These are phyloP conservation scores for Plectosphaerella cucumerina DNA, from an alignment of 2,329 filamentous ascomycete genomes.

Conservation along the genomic window DNA sequence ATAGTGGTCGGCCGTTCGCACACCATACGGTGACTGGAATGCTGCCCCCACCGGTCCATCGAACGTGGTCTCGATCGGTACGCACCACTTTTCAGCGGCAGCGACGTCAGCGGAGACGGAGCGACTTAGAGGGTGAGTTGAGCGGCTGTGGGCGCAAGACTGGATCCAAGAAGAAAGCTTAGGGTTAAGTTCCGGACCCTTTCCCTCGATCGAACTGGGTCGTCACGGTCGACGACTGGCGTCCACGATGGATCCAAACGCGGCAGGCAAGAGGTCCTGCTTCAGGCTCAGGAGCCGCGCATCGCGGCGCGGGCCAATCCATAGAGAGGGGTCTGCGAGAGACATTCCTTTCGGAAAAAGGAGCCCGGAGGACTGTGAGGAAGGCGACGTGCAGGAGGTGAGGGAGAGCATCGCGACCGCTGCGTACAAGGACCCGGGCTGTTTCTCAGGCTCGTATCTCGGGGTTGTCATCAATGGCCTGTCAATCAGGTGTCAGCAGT, in stretches of 20 bases:
- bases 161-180: slow-evolving; percentile 67
- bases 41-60: slow-evolving; percentile 47
- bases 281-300: slow-evolving; percentile 61
- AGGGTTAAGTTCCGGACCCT: slow-evolving; percentile 95
- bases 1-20: slow-evolving; percentile 62
- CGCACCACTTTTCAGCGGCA: slow-evolving; percentile 49
- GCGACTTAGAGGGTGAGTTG: slow-evolving; percentile 61
- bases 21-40: slow-evolving; percentile 54
- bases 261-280: slow-evolving; percentile 46
- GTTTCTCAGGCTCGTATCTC: slow-evolving; percentile 24
- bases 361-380: slow-evolving; percentile 74
- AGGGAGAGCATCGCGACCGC: slow-evolving; percentile 39
- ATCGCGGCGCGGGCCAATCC: slow-evolving; percentile 34
- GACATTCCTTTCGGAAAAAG: slow-evolving; percentile 68
- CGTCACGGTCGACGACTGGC: slow-evolving; percentile 31
- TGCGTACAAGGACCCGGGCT: slow-evolving; percentile 11
- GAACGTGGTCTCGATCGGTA: slow-evolving; percentile 20
- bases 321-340: slow-evolving; percentile 37
- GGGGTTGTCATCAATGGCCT: slow-evolving; percentile 11
- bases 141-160: slow-evolving; percentile 71
- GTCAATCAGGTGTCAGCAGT: background rate
- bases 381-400: slow-evolving; percentile 64
- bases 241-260: slow-evolving; percentile 37
- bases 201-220: slow-evolving; percentile 51
- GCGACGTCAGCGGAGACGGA: slow-evolving; percentile 23